Conservation (phyloP, 73 alveolate species). For the Urostyla sp. region DNA sequence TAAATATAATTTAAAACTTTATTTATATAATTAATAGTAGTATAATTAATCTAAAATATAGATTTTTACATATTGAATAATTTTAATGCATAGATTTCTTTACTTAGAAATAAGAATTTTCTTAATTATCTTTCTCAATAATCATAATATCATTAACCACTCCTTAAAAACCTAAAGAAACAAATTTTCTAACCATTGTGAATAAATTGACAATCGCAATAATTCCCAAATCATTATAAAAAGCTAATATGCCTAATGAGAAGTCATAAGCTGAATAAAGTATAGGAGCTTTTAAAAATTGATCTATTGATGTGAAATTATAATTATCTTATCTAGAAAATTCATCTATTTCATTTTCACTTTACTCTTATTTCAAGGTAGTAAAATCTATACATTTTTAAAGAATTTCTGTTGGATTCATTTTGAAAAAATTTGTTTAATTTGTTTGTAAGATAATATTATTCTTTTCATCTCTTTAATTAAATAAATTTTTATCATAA, state of each 20-base stretch:
- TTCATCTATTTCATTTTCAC: not conserved
- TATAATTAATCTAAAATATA: no score
- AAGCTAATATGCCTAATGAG: not conserved
- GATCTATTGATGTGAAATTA: no score
- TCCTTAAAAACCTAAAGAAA: constrained; percentile 1
- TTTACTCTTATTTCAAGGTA: not conserved
- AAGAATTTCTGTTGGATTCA: not conserved
- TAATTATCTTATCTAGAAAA: constrained; percentile 1
- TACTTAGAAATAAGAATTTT: not conserved
- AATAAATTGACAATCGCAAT: constrained; percentile 7
- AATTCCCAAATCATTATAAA: constrained; percentile 25
- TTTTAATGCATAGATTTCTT: constrained; percentile 15
- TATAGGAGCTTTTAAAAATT: constrained; percentile 2
- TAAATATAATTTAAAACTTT: no score
- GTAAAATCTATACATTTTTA: constrained; percentile 5
- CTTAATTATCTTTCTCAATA: constrained; percentile 35
- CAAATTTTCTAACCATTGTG: constrained; percentile 28
- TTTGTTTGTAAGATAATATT: not conserved
- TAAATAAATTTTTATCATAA: not conserved
- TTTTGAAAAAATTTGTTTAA: not conserved
- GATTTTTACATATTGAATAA: no score
- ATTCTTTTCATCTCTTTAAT: not conserved
- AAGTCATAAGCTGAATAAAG: not conserved
- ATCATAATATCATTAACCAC: not conserved
- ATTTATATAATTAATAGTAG: no score